Evolutionary conservation across 495 filamentous ascomycete species (phyloP).

Genomic region (Hypoxylon intermedium): DNA sequence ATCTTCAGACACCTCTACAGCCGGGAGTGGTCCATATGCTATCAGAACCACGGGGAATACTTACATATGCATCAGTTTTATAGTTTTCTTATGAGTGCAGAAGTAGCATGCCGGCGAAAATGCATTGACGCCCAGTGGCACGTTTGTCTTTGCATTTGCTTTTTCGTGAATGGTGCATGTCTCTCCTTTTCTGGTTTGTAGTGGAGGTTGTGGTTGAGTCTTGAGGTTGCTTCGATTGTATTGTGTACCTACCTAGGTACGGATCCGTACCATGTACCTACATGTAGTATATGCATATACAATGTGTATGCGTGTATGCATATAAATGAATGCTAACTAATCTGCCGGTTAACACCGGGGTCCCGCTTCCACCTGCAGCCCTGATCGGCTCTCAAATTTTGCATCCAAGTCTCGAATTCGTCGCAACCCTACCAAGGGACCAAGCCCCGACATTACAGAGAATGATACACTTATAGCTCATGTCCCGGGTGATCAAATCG

Average conservation of each 20-base stretch:
- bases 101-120: slow-evolving; percentile 31
- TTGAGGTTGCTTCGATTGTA: too few species aligned
- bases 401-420: slow-evolving; percentile 9
- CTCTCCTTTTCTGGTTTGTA: too few species aligned
- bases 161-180: too few species aligned
- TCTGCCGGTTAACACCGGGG: too few species aligned
- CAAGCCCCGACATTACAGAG: slow-evolving; percentile 4
- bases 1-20: slow-evolving; percentile 18
- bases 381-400: neutral
- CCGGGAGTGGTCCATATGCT: slow-evolving; percentile 25
- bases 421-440: slow-evolving; percentile 6
- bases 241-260: too few species aligned
- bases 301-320: too few species aligned
- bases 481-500: slow-evolving; percentile 53
- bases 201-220: too few species aligned
- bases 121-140: neutral
- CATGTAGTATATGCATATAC: too few species aligned
- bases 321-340: too few species aligned
- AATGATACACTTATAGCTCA: slow-evolving; percentile 48
- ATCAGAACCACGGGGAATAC: slow-evolving; percentile 20
- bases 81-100: slow-evolving; percentile 31
- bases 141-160: too few species aligned
- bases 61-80: slow-evolving; percentile 23
- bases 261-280: too few species aligned
- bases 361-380: too few species aligned